phyloP scores from a whole-genome alignment of 192 early-diverging fungal species.

The Glomus cerebriforme region DNA sequence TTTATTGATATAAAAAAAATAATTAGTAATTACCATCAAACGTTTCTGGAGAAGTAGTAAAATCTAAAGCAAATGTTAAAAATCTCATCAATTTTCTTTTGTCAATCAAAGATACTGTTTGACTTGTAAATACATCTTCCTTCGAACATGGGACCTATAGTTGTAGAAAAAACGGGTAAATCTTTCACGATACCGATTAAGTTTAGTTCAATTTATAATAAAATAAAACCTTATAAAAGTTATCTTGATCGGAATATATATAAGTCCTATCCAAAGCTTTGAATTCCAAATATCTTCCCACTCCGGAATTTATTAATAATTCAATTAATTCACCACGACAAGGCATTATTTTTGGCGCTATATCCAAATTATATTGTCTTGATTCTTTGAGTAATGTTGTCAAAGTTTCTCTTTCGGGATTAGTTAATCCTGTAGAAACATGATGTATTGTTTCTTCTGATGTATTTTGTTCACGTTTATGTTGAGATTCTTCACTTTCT shows the following conservation, averaged over 20 bases:
- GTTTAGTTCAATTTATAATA: background rate
- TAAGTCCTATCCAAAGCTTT: constrained; percentile 74
- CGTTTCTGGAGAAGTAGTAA: constrained; percentile 42
- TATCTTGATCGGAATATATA: constrained; percentile 46
- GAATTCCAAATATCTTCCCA: constrained; percentile 89
- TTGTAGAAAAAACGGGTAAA: background rate
- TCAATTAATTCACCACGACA: constrained; percentile 74
- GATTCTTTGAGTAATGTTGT: constrained; percentile 47
- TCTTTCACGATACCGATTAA: background rate
- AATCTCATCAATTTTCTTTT: constrained; percentile 93
- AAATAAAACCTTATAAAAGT: constrained; percentile 50
- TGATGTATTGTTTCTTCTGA: constrained; percentile 12
- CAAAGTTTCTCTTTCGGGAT: constrained; percentile 34
- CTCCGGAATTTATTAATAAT: constrained; percentile 70
- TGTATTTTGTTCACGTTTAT: background rate
- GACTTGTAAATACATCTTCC: constrained; percentile 88
- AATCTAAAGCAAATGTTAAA: constrained; percentile 64
- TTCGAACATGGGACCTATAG: constrained; percentile 80
- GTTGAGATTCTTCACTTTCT: background rate
- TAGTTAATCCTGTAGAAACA: constrained; percentile 23
- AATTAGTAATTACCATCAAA: constrained; percentile 40
- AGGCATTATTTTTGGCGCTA: constrained; percentile 68
- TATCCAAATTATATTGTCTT: constrained; percentile 68
- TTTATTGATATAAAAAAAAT: constrained; percentile 16
- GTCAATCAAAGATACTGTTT: constrained; percentile 73